Percentiles rank a stretch among this genome's conserved stretches.
Conservation (phyloP, 1,284 basidiomycete genomes). For the Cryptococcus jaspeensis region DNA sequence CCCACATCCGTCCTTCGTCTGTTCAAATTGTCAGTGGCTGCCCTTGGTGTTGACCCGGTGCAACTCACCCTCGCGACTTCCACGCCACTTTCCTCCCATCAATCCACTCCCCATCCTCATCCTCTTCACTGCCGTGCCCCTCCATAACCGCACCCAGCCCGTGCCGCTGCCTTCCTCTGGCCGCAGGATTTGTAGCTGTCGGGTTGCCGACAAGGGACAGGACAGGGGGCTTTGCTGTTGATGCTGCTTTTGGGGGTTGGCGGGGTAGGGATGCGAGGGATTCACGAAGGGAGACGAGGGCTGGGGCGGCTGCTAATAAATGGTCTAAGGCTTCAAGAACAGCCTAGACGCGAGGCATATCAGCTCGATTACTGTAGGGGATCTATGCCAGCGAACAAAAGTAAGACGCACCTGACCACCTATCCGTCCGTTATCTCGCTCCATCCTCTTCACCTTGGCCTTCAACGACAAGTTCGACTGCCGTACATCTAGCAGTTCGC, state of each 20-base stretch:
- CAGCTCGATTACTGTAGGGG: background rate
- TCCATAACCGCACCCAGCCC: slow-evolving; percentile 29
- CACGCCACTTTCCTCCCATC: slow-evolving; percentile 1
- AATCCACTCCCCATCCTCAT: background rate
- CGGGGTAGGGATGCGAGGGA: slow-evolving; percentile 4
- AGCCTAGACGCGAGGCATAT: slow-evolving; percentile 4
- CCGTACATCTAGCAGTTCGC: slow-evolving; percentile 28
- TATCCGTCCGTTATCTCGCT: slow-evolving; percentile 16
- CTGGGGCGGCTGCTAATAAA: slow-evolving; percentile 27
- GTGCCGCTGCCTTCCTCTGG: slow-evolving; percentile 14
- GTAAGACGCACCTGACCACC: slow-evolving; percentile 21
- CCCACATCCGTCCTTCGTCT: slow-evolving; percentile 14
- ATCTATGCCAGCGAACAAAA: slow-evolving; percentile 23
- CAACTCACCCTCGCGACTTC: slow-evolving; percentile 8
- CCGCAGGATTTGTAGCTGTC: slow-evolving; percentile 26
- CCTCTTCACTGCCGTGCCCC: slow-evolving; percentile 22
- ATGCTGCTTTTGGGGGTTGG: background rate
- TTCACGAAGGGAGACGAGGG: slow-evolving; percentile 23
- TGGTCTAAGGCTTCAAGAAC: slow-evolving; percentile 27
- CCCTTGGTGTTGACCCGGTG: background rate
- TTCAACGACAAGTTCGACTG: slow-evolving; percentile 23
- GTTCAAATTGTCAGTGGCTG: background rate
- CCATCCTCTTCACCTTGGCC: slow-evolving; percentile 20
- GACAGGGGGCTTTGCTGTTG: background rate
- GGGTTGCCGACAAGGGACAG: slow-evolving; percentile 17